Evolutionary conservation across 805 yeast genomes (phyloP), one percentile per base, ranked within the genome.

Genomic region (Osmozyma mogii): DNA sequence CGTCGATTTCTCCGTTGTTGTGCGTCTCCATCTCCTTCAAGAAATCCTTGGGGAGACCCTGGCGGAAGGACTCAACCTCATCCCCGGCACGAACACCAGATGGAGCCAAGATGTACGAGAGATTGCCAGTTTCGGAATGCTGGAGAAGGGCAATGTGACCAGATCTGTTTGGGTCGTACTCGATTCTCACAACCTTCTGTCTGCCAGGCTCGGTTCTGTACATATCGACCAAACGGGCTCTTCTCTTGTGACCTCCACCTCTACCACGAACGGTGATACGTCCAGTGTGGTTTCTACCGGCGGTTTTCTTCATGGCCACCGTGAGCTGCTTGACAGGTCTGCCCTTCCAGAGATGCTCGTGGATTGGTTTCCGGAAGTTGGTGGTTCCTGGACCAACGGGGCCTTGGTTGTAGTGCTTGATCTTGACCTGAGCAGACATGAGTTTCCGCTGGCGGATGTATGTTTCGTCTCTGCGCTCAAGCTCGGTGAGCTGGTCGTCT

Each of bases 31-130:
- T 85, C 59, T 82, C 87, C 30, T 70, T 59, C 44, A 82, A 60
- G 38, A 88, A 63, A 47, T 76, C 74, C 25, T 67, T 56, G 9
- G 96, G 96, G 32, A 89, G 75, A 29, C 96, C 97, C n/a, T 61
- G 54, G 55, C 96, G 75, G 64, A 80, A 92, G 7, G 88, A 76
- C 61, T 88, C 95, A 20, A 92, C 89, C 25, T 65, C 65, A 54
- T 92, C 98, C 28, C 97, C 98, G 3, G 79, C 83, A 61, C 97
- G 76, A 51, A 89, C 63, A 9, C 97, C 98, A 38, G 85, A 89
- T 34, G 92, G 75, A 0, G 98, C 97, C 33, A 87, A 61, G 35
- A 92, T 84, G 54, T 92, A 92, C 8, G 89, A 70, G 36, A 77
- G 58, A 40, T 72, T 66, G 4, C 72, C 75, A 0, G 87, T 69